A percentile compares a stretch with the other conserved stretches of the same genome.
Conservation (phyloP, 768 basidiomycete genomes). For the Cyathus striatus region DNA sequence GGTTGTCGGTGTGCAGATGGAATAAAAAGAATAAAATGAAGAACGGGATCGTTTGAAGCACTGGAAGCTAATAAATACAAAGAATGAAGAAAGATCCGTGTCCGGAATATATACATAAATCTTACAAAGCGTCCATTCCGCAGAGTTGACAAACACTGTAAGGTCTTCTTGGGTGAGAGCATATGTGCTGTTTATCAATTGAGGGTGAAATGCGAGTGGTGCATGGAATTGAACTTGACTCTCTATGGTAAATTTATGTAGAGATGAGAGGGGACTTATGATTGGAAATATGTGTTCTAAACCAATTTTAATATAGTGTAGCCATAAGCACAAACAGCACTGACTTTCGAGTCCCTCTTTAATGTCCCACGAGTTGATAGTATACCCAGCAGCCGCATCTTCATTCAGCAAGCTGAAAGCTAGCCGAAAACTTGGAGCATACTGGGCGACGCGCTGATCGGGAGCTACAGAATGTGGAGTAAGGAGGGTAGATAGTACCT, state of each 20-base stretch:
- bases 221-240: conserved; percentile 93
- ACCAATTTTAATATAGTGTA: neutral
- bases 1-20: conserved; percentile 71
- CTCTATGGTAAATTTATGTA: conserved; percentile 93
- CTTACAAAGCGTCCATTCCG: conserved; percentile 90
- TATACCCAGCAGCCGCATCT: conserved; percentile 64
- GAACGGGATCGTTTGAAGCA: conserved; percentile 87
- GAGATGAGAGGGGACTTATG: conserved; percentile 45
- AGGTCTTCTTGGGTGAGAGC: conserved; percentile 77
- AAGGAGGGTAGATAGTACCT: conserved; percentile 30
- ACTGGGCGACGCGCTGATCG: conserved; percentile 57
- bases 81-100: neutral
- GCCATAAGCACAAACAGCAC: conserved; percentile 16
- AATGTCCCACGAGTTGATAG: conserved; percentile 71
- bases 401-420: conserved; percentile 94
- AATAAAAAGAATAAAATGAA: conserved; percentile 89
- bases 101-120: neutral
- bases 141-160: conserved; percentile 92
- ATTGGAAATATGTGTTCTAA: conserved; percentile 70
- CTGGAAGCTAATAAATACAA: conserved; percentile 63
- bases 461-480: conserved; percentile 36
- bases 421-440: conserved; percentile 76
- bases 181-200: conserved; percentile 30
- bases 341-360: conserved; percentile 55
- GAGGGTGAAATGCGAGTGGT: conserved; percentile 78